phyloP scores from a whole-genome alignment of 1,284 basidiomycete genomes.

The Malassezia vespertilionis region DNA sequence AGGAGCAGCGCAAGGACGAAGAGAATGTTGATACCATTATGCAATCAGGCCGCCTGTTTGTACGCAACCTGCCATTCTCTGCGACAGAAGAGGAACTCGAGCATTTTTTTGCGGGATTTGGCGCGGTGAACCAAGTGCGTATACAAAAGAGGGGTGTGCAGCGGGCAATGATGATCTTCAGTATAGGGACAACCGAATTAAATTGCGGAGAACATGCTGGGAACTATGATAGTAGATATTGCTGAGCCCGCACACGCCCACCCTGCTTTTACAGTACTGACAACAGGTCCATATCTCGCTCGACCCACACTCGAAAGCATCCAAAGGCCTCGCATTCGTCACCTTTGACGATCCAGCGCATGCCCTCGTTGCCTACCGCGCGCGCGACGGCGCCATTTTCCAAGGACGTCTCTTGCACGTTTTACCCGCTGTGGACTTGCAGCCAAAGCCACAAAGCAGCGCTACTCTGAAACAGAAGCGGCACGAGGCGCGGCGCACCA shows the following conservation, averaged over 20 bases:
- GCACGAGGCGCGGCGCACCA: conserved; percentile 59
- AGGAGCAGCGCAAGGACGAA: conserved; percentile 25
- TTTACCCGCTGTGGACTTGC: conserved; percentile 63
- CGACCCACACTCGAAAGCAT: conserved; percentile 57
- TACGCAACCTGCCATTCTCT: conserved; percentile 79
- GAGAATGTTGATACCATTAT: conserved; percentile 56
- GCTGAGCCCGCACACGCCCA: conserved; percentile 16
- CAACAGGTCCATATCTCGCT: conserved; percentile 70
- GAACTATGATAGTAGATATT: conserved; percentile 44
- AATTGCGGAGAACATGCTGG: conserved; percentile 37
- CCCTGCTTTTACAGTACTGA: conserved; percentile 13
- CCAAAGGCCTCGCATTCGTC: conserved; percentile 67
- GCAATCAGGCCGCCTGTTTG: conserved; percentile 69
- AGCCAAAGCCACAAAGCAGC: conserved; percentile 24
- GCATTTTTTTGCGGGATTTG: conserved; percentile 61
- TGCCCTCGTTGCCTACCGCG: conserved; percentile 66
- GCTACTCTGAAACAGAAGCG: conserved; percentile 53
- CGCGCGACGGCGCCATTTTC: conserved; percentile 73
- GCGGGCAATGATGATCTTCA: conserved; percentile 30
- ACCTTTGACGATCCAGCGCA: conserved; percentile 59
- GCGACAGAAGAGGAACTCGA: conserved; percentile 65
- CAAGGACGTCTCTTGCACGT: conserved; percentile 86
- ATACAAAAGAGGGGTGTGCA: background rate
- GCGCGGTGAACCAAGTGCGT: conserved; percentile 54
- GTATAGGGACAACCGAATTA: conserved; percentile 46